Evolutionary conservation across 768 basidiomycete genomes (phyloP).

Genomic region (Rhodotorula babjevae): DNA sequence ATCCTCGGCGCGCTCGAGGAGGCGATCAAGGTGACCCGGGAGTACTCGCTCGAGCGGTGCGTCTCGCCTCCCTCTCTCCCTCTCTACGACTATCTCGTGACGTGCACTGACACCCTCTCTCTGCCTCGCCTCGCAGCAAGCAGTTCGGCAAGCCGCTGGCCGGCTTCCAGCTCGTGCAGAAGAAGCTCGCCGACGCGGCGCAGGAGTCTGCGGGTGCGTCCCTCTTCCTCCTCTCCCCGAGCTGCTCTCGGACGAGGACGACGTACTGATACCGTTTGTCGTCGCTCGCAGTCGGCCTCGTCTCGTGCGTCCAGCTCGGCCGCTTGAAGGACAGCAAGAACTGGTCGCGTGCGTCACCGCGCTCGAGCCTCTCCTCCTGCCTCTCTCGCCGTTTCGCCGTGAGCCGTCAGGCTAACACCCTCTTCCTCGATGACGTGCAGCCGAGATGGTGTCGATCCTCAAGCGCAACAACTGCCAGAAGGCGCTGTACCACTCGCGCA

Average conservation of each 20-base stretch:
- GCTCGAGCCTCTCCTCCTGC: neutral
- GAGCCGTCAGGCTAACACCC: too few relatives aligned
- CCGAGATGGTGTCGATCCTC: slow-evolving; percentile 91
- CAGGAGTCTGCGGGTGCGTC: slow-evolving; percentile 61
- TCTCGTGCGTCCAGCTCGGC: slow-evolving; percentile 54
- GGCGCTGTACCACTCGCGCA: slow-evolving; percentile 74
- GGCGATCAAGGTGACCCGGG: slow-evolving; percentile 68
- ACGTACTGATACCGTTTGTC: neutral
- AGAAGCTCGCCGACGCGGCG: slow-evolving; percentile 92
- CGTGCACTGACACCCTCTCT: neutral
- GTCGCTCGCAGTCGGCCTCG: slow-evolving; percentile 37
- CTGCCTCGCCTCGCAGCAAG: slow-evolving; percentile 46
- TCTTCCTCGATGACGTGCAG: neutral
- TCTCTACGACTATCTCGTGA: neutral
- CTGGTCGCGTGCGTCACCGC: slow-evolving; percentile 53
- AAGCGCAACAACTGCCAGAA: slow-evolving; percentile 96
- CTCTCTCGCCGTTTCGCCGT: too few relatives aligned
- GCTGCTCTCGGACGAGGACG: too few relatives aligned
- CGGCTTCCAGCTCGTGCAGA: slow-evolving; percentile 94
- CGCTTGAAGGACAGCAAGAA: slow-evolving; percentile 73
- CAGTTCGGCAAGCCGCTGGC: slow-evolving; percentile 88
- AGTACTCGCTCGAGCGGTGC: slow-evolving; percentile 76
- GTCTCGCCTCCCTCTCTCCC: neutral
- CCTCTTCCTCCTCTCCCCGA: slow-evolving; percentile 57
- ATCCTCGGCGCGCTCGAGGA: slow-evolving; percentile 94